phyloP scores from a whole-genome alignment of 176 grass and related monocot genomes.

The Oryza officinalis region DNA sequence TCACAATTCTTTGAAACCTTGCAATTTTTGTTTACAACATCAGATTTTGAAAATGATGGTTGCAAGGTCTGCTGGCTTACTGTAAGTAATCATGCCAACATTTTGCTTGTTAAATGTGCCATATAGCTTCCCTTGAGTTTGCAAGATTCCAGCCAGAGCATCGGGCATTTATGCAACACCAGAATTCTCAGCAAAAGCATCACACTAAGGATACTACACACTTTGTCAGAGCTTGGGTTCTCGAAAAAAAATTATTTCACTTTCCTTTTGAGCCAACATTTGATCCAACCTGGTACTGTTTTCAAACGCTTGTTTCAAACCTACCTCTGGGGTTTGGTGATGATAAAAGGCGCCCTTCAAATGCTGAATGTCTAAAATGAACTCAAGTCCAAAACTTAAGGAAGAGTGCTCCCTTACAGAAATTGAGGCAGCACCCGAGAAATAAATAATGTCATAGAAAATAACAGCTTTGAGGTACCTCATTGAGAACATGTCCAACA shows the following conservation, averaged over 20 bases:
- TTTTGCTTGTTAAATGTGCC: slow-evolving; percentile 5
- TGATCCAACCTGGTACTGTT: background rate
- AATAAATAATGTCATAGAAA: slow-evolving; percentile 12
- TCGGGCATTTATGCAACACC: background rate
- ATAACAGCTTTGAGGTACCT: slow-evolving; percentile 53
- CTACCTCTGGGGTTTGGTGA: background rate
- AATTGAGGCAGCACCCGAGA: background rate
- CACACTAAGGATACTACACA: background rate
- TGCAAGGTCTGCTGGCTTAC: background rate
- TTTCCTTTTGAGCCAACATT: slow-evolving; percentile 11
- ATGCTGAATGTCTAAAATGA: slow-evolving; percentile 11
- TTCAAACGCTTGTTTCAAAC: background rate
- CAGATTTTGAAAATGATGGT: slow-evolving; percentile 11
- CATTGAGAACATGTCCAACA: slow-evolving; percentile 94
- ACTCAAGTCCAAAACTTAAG: slow-evolving; percentile 1
- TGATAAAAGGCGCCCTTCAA: background rate
- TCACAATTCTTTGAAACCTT: background rate
- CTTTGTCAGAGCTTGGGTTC: background rate
- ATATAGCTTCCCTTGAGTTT: slow-evolving; percentile 8
- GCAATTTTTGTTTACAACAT: background rate
- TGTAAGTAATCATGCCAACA: slow-evolving; percentile 11
- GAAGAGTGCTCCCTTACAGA: background rate
- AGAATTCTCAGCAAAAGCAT: background rate
- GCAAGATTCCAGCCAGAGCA: background rate
- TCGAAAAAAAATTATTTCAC: background rate